Base-by-base conservation (phyloP, 768 basidiomycete genomes). In the Hypholoma fasciculare region DNA sequence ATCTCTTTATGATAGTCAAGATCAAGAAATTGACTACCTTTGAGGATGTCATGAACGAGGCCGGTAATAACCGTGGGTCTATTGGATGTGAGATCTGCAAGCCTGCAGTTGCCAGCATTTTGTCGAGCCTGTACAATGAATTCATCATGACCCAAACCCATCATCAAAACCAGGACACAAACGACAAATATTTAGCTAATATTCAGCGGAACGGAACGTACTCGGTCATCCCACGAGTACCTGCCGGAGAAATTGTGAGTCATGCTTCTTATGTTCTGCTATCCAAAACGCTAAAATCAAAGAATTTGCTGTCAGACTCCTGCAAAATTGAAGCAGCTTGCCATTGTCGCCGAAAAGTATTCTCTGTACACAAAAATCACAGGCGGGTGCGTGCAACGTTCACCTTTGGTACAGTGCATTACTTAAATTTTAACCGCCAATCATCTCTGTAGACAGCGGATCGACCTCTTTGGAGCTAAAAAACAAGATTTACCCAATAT, bases 61-160 rank as follows among this genome's bases (percentile, higher is more conserved):
- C 71, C 2, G 87, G 87, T 17, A 71, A 75, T 19, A 76, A 76
- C 39, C 71, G 75, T 36, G 72, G 78, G 43, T 74, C 83, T 0
- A 62, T 86, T 6, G 90, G 90, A 1, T 92, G 90, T 62, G 90
- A 90, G 70, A 69, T 86, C 20, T 92, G 90, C 73, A 89, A 86
- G 63, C 90, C 89, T 4, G 82, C 80, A 6, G 76, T 90, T 34
- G 89, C 80, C 26, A 80, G 81, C 57, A 79, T 80, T 39, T 65
- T 81, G 26, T 75, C 79, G 1, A 77, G 78, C 61, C 63, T 81
- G 69, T 73, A 60, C 71, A 90, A 89, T 61, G 87, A 88, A 61
- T 81, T 82, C 61, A 72, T 92, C 53, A 78, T 90, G 78, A 72
- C 80, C 14, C 82, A 84, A 0, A 76, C 71, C 12, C 88, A 89